These are phyloP conservation scores for Rubus idaeus DNA, from an alignment of 306 rosid genomes.

Conservation along the genomic window DNA sequence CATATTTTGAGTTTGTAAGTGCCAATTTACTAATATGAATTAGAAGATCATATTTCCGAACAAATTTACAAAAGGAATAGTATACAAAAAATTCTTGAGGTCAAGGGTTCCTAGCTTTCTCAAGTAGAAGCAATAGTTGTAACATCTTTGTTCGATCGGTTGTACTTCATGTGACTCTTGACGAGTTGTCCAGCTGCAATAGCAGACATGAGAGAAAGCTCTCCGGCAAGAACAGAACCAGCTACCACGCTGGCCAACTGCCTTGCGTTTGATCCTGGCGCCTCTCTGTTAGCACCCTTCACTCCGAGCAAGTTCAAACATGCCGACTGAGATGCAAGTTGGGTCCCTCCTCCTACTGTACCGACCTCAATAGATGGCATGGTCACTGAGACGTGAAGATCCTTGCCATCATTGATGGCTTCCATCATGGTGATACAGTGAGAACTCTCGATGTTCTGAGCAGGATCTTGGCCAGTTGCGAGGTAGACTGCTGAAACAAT, in stretches of 20 bases:
- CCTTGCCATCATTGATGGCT: slow-evolving; percentile 62
- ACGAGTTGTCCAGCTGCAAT: slow-evolving; percentile 90
- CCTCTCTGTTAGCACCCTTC: slow-evolving; percentile 75
- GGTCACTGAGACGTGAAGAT: slow-evolving; percentile 78
- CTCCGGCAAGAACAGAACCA: slow-evolving; percentile 84
- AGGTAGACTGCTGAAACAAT: slow-evolving; percentile 69
- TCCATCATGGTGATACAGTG: slow-evolving; percentile 90
- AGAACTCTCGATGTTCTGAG: slow-evolving; percentile 86
- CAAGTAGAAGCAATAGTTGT: slow-evolving; percentile 33
- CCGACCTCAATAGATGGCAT: slow-evolving; percentile 96
- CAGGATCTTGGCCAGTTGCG: slow-evolving; percentile 94
- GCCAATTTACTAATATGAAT: not conserved
- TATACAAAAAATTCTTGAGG: not conserved
- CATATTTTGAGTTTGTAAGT: not conserved
- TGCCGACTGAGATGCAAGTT: slow-evolving; percentile 82
- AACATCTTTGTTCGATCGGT: slow-evolving; percentile 64
- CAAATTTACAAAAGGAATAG: not conserved
- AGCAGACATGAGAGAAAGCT: slow-evolving; percentile 88
- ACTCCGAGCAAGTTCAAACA: slow-evolving; percentile 79
- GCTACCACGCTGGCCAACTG: slow-evolving; percentile 65
- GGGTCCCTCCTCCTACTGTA: slow-evolving; percentile 91
- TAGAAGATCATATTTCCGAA: not conserved
- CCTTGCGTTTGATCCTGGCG: slow-evolving; percentile 68
- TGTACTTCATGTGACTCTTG: slow-evolving; percentile 84
- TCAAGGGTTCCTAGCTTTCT: not conserved